These are phyloP conservation scores for Pharus latifolius DNA, from an alignment of 176 grass and related monocot genomes.

Conservation along the genomic window DNA sequence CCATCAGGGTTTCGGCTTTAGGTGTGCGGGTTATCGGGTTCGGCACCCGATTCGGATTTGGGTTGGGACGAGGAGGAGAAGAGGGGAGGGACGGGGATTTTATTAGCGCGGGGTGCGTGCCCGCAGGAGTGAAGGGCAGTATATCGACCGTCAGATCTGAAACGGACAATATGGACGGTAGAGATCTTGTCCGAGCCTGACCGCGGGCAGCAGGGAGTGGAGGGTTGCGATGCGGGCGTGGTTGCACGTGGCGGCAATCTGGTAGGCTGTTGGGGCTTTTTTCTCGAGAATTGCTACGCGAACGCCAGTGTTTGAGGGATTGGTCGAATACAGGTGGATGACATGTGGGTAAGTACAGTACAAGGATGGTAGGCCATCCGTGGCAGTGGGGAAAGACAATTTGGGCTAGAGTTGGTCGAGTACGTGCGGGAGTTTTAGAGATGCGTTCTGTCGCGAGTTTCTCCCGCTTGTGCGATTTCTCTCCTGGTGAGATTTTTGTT, in stretches of 20 bases:
- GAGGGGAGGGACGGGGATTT: neutral
- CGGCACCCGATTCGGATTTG: neutral
- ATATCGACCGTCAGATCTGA: rapidly evolving
- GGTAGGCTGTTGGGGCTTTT: neutral
- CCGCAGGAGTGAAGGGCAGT: neutral
- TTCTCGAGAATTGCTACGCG: neutral
- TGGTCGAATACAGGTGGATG: rapidly evolving
- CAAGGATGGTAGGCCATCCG: rapidly evolving
- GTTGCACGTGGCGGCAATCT: neutral
- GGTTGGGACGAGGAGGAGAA: neutral
- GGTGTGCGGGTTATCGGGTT: conserved; percentile 14
- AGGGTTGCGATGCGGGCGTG: neutral
- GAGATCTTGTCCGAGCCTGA: rapidly evolving
- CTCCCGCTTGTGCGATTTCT: neutral
- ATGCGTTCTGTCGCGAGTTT: neutral
- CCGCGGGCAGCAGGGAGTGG: conserved; percentile 15
- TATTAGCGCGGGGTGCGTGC: conserved; percentile 11
- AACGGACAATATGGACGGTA: neutral
- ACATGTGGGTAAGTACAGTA: neutral
- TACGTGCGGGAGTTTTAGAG: neutral
- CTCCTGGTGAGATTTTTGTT: neutral
- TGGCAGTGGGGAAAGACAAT: rapidly evolving
- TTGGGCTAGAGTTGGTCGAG: neutral
- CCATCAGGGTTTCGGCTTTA: neutral
- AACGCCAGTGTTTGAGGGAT: neutral